Conservation (phyloP, 495 filamentous ascomycete species). For the Aspergillus ellipticus region DNA sequence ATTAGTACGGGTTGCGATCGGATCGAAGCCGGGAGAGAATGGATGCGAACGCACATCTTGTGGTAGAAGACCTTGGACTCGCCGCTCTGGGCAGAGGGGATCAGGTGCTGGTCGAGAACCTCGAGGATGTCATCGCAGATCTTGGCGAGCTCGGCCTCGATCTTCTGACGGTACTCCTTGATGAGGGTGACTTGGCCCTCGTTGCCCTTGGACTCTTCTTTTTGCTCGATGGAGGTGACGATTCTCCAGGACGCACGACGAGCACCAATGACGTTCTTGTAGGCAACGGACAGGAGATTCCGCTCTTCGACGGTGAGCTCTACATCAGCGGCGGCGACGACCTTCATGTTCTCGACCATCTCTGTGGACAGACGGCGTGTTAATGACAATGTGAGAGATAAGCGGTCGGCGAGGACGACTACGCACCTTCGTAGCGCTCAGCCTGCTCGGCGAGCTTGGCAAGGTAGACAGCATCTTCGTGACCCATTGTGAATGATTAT, state of each 20-base stretch:
- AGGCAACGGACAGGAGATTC: constrained; percentile 97
- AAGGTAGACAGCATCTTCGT: constrained; percentile 99
- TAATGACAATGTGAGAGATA: constrained; percentile 12
- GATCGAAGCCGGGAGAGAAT: background rate
- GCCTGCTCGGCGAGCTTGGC: constrained; percentile 99
- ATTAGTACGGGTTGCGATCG: constrained; percentile 7
- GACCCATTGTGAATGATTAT: constrained; percentile 73
- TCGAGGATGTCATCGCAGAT: constrained; percentile 99
- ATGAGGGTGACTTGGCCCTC: constrained; percentile 86
- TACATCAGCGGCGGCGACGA: constrained; percentile 89
- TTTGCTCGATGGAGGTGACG: constrained; percentile 99
- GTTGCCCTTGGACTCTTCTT: constrained; percentile 99
- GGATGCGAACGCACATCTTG: constrained; percentile 75
- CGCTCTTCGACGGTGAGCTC: constrained; percentile 99
- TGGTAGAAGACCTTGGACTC: constrained; percentile 99
- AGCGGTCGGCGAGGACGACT: constrained; percentile 28
- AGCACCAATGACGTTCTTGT: constrained; percentile 99
- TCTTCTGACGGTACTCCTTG: constrained; percentile 99
- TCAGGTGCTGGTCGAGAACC: constrained; percentile 93
- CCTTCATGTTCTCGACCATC: constrained; percentile 99
- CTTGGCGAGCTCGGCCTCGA: constrained; percentile 96
- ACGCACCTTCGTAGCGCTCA: constrained; percentile 98
- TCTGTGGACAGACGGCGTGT: constrained; percentile 53
- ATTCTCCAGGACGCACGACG: constrained; percentile 99
- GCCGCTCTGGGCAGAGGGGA: constrained; percentile 91